phyloP scores from a whole-genome alignment of 2,329 filamentous ascomycete genomes.

The Scytalidium lignicola region DNA sequence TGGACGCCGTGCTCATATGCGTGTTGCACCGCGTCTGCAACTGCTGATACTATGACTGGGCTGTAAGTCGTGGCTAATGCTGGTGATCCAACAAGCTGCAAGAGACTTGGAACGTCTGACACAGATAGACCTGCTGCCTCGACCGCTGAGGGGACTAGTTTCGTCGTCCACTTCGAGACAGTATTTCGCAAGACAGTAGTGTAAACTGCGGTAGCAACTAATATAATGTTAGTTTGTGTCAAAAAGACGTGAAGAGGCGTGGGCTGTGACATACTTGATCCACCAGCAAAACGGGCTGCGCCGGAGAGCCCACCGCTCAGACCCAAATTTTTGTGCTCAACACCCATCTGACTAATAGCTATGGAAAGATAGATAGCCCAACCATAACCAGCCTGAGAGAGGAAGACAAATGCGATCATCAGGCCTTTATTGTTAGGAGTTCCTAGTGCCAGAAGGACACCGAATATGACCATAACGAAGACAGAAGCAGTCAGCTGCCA shows the following conservation, averaged over 20 bases:
- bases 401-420: constrained; percentile 42
- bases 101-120: constrained; percentile 24
- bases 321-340: constrained; percentile 42
- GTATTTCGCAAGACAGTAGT: constrained; percentile 36
- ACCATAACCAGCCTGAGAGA: constrained; percentile 39
- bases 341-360: constrained; percentile 44
- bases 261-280: constrained; percentile 16
- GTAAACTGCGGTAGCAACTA: constrained; percentile 36
- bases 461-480: constrained; percentile 43
- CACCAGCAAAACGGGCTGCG: constrained; percentile 35
- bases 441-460: constrained; percentile 36
- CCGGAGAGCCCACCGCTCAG: constrained; percentile 35
- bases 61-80: not conserved
- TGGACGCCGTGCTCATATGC: constrained; percentile 25
- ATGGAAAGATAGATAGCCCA: constrained; percentile 44
- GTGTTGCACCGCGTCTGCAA: constrained; percentile 25
- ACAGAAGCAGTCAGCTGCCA: constrained; percentile 40
- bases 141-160: constrained; percentile 31
- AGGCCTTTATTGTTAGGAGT: constrained; percentile 38
- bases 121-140: constrained; percentile 30
- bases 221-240: constrained; percentile 30
- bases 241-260: constrained; percentile 28
- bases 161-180: constrained; percentile 24
- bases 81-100: constrained; percentile 23
- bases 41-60: constrained; percentile 22